A percentile compares a stretch with the other conserved stretches of the same genome.
Conservation (phyloP, 1,284 basidiomycete genomes). For the Puccinia hordei region DNA sequence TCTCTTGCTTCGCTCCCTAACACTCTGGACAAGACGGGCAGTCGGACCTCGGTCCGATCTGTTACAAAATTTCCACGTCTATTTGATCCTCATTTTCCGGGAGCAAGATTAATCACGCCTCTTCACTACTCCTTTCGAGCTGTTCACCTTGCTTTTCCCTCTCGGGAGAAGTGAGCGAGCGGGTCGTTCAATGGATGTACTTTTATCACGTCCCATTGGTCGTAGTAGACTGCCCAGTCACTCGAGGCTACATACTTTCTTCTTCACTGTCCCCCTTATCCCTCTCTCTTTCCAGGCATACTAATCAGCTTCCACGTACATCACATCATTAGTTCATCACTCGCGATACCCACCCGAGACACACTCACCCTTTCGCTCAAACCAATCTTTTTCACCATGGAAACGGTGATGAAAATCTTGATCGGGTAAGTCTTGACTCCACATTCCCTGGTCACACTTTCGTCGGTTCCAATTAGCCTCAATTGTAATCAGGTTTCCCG, state of each 20-base stretch:
- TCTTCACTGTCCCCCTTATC: not conserved
- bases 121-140: not conserved
- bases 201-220: not conserved
- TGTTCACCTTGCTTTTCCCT: not conserved
- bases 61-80: not conserved
- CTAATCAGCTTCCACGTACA: not conserved
- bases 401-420: conserved; percentile 9
- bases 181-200: too few species aligned
- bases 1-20: not conserved
- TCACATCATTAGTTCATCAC: too few species aligned
- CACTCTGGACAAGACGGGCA: conserved; percentile 13
- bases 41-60: not conserved
- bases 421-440: conserved; percentile 4
- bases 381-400: not conserved
- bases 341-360: not conserved
- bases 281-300: not conserved
- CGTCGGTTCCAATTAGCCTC: not conserved
- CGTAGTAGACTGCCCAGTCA: not conserved
- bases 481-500: not conserved
- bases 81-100: conserved; percentile 14
- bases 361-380: too few species aligned
- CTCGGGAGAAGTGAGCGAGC: too few species aligned
- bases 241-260: not conserved
- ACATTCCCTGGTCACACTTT: not conserved
- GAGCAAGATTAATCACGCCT: not conserved